phyloP scores from a whole-genome alignment of 176 grass and related monocot genomes.

The Lolium multiflorum region DNA sequence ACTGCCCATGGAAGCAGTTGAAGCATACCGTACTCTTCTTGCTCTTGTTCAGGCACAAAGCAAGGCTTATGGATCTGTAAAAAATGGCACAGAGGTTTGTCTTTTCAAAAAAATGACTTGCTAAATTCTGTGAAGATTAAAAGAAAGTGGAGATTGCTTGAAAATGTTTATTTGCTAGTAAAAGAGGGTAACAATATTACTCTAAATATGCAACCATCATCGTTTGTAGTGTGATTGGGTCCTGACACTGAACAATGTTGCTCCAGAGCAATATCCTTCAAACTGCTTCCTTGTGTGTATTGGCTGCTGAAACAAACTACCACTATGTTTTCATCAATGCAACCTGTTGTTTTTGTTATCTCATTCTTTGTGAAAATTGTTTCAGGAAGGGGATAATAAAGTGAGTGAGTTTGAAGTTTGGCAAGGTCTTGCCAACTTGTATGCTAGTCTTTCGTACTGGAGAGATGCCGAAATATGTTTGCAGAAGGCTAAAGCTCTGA shows the following conservation, averaged over 20 bases:
- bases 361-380: conserved; percentile 39
- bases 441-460: conserved; percentile 87
- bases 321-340: background rate
- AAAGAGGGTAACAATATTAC: background rate
- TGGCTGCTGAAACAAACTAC: background rate
- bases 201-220: background rate
- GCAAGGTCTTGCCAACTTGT: conserved; percentile 96
- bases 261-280: conserved; percentile 5
- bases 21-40: conserved; percentile 80
- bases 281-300: conserved; percentile 17
- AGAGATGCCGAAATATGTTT: conserved; percentile 95
- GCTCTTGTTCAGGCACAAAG: conserved; percentile 96
- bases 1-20: conserved; percentile 78
- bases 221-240: conserved; percentile 20
- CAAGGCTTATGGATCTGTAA: conserved; percentile 70
- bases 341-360: conserved; percentile 1
- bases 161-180: conserved; percentile 18
- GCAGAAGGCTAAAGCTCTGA: conserved; percentile 86
- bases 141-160: background rate
- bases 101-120: conserved; percentile 22
- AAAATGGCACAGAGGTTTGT: conserved; percentile 72
- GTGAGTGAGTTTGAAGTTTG: conserved; percentile 96
- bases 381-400: conserved; percentile 63
- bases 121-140: background rate
- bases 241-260: background rate